Conservation (phyloP, 2,329 filamentous ascomycete genomes). For the Rhinocladiella mackenziei region DNA sequence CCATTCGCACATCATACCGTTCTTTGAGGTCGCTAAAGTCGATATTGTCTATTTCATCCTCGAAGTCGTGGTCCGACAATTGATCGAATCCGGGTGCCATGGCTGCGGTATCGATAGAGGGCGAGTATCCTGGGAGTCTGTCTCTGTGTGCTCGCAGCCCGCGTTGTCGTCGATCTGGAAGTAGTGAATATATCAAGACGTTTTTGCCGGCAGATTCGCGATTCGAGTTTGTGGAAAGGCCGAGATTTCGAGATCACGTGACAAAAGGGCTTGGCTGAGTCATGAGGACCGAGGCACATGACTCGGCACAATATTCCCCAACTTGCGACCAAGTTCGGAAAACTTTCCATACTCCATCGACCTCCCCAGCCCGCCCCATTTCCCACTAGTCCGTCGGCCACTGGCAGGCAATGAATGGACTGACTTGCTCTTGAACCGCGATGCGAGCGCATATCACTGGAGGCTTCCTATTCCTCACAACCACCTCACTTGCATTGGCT, state of each 20-base stretch:
- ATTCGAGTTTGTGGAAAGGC: slow-evolving; percentile 9
- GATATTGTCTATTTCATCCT: slow-evolving; percentile 87
- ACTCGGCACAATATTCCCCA: too few species aligned
- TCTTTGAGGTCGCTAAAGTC: slow-evolving; percentile 89
- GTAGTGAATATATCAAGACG: slow-evolving; percentile 1
- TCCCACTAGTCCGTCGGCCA: too few species aligned
- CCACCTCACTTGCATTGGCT: slow-evolving; percentile 1
- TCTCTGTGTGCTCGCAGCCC: not conserved
- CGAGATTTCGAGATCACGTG: slow-evolving; percentile 6
- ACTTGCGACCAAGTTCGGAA: too few species aligned
- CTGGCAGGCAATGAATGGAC: too few species aligned
- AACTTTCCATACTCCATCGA: too few species aligned
- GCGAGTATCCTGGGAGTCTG: not conserved
- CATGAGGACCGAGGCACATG: too few species aligned
- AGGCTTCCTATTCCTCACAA: too few species aligned
- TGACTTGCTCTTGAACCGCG: too few species aligned
- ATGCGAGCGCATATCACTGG: too few species aligned
- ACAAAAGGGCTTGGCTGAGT: too few species aligned
- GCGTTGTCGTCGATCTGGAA: slow-evolving; percentile 1
- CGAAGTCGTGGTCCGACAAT: slow-evolving; percentile 84
- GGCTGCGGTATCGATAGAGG: slow-evolving; percentile 43
- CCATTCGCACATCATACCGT: slow-evolving; percentile 91
- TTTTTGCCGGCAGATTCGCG: not conserved
- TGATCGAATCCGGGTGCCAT: slow-evolving; percentile 95
- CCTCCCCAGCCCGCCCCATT: too few species aligned